Base-by-base conservation (phyloP, 1,139 yeast genomes). In the Debaryomycetaceae sp. region DNA sequence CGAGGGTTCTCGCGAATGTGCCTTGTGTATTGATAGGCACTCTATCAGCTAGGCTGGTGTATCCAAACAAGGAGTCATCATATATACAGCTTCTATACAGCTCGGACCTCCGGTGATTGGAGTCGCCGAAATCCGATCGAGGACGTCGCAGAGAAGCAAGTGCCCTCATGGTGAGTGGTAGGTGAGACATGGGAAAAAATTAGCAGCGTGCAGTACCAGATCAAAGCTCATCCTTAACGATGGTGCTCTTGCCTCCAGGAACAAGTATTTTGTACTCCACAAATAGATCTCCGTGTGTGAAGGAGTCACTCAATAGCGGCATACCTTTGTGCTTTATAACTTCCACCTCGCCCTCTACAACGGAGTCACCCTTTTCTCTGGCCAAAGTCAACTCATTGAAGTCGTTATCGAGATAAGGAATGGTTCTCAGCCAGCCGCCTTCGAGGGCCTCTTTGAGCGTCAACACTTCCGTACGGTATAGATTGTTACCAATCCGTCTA, bases 391-490 rank as follows among this genome's bases (percentile, higher is more conserved):
- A 56, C 8, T 60, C 68, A 27, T 71, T 66, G 45, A 78, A 80
- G 35, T 75, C 76, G 14, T 68, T 68, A 59, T 87, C 96, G 45
- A 93, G 76, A 52, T 83, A 84, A 37, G 76, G 77, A 31, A 93
- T 71, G 7, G 63, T 62, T 45, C 97, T 72, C 37, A 64, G 59
- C 98, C 99, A 93, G 11, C 83, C 89, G 14, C 99, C 99, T 5
- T 60, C 42, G 6, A 80, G 45, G 0, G 98, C 87, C 62, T 93
- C 97, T 46, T 76, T 72, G 43, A 84, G 71, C 2, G 86, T 79
- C 40, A 93, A 62, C 1, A 80, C 83, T 61, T 93, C 98, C 0
- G 90, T 87, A 50, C 99, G 72, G 69, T 85, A 91, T 51, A 93
- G 68, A 58, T 87, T 73, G 51, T 75, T 62, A 24, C 87, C 87